These are phyloP conservation scores for Litsea cubeba DNA, from an alignment of 164 flowering plant species.

Conservation along the genomic window DNA sequence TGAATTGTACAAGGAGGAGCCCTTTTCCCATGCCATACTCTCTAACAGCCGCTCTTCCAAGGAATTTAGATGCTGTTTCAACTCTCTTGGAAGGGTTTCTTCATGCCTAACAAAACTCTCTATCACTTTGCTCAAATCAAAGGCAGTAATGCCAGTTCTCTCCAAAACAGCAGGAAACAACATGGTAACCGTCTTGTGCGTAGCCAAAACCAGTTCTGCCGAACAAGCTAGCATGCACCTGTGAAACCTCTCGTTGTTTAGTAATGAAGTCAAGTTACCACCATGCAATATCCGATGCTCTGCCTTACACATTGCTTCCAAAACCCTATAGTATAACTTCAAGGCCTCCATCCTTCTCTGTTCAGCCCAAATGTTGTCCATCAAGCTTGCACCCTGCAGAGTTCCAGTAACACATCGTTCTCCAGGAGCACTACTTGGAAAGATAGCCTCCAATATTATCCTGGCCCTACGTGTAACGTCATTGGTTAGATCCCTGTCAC, in stretches of 20 bases:
- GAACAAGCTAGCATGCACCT: constrained; percentile 99
- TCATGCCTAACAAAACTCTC: constrained; percentile 98
- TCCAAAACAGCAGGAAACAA: constrained; percentile 93
- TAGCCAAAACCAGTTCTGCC: constrained; percentile 91
- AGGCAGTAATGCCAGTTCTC: constrained; percentile 94
- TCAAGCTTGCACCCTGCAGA: constrained; percentile 56
- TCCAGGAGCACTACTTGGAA: constrained; percentile 68
- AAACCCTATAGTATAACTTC: constrained; percentile 81
- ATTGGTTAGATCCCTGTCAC: constrained; percentile 69
- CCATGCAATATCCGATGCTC: constrained; percentile 75
- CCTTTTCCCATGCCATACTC: constrained; percentile 98
- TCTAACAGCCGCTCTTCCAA: constrained; percentile 92
- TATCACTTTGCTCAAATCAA: constrained; percentile 99
- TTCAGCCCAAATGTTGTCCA: constrained; percentile 96
- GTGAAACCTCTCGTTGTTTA: constrained; percentile 96
- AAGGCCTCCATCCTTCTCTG: constrained; percentile 84
- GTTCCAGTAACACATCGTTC: constrained; percentile 51
- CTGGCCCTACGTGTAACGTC: constrained; percentile 77
- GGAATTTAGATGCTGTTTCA: constrained; percentile 86
- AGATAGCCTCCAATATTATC: constrained; percentile 86
- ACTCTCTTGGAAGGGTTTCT: constrained; percentile 90
- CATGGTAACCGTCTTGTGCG: constrained; percentile 92
- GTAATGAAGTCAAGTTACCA: constrained; percentile 73
- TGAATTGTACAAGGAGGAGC: constrained; percentile 96
- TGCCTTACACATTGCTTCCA: constrained; percentile 90